Evolutionary conservation across 139 green algal genomes (phyloP).

Genomic region (Nannochloris sp.): DNA sequence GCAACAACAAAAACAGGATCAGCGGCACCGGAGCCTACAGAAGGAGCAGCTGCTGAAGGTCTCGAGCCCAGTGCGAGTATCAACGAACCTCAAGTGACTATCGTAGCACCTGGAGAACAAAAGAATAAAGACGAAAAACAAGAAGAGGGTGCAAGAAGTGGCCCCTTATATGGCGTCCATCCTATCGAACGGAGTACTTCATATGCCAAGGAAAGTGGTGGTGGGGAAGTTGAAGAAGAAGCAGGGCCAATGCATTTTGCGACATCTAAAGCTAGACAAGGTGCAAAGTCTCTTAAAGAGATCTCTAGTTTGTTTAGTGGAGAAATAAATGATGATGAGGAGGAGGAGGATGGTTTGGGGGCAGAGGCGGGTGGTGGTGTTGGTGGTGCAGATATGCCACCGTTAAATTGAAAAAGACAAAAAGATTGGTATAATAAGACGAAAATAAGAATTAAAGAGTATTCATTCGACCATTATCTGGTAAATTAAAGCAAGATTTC

Average conservation of each 20-base stretch:
- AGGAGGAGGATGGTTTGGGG: no score
- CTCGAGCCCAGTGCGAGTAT: not conserved
- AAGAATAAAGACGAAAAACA: not conserved
- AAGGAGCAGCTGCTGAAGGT: not conserved
- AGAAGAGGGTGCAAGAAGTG: not conserved
- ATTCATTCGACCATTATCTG: no score
- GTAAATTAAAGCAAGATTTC: no score
- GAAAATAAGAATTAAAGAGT: no score
- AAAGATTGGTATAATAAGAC: no score
- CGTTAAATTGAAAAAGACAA: no score
- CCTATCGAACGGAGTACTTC: not conserved
- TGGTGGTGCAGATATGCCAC: no score
- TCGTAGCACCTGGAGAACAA: not conserved
- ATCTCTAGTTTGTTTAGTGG: not conserved
- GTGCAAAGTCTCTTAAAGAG: not conserved
- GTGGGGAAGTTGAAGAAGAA: conserved; percentile 2
- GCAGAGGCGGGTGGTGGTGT: no score
- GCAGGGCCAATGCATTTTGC: conserved; percentile 25
- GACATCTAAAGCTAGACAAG: not conserved
- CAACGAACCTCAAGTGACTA: not conserved
- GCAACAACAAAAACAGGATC: not conserved
- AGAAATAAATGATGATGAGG: not conserved
- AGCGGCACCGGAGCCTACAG: not conserved
- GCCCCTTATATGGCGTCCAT: conserved; percentile 1
- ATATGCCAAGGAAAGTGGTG: not conserved